A percentile compares a stretch with the other conserved stretches of the same genome.
Conservation (phyloP, 371 early-diverging fungal genomes). For the Mortierella sp. region DNA sequence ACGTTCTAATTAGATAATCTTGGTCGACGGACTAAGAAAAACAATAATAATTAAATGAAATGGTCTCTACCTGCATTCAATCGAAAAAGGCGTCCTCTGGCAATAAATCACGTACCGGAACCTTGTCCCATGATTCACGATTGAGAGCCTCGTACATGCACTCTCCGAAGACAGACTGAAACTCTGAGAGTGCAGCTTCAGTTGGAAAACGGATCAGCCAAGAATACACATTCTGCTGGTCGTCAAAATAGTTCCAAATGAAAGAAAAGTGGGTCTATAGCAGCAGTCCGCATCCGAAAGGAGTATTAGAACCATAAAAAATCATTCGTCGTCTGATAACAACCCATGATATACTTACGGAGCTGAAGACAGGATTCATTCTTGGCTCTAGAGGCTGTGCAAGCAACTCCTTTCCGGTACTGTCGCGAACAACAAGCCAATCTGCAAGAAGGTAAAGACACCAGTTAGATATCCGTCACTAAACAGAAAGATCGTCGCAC, state of each 20-base stretch:
- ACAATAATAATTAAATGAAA: background rate
- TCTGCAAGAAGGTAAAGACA: constrained; percentile 27
- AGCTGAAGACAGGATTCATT: constrained; percentile 82
- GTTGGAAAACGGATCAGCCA: constrained; percentile 72
- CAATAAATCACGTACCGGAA: constrained; percentile 37
- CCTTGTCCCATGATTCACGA: constrained; percentile 56
- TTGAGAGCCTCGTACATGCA: constrained; percentile 76
- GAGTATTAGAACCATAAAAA: too few species aligned
- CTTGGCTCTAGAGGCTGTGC: constrained; percentile 72
- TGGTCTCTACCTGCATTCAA: too few species aligned
- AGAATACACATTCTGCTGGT: constrained; percentile 64
- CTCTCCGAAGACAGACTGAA: constrained; percentile 68
- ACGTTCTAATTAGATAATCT: constrained; percentile 74
- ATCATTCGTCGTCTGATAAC: background rate
- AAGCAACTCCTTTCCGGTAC: constrained; percentile 55
- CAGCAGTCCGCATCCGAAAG: background rate
- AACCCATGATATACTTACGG: constrained; percentile 14
- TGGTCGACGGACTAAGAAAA: constrained; percentile 60
- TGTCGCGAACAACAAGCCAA: constrained; percentile 66
- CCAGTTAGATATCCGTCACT: background rate
- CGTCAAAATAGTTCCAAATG: constrained; percentile 61
- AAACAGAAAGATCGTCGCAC: background rate
- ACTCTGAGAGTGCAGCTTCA: constrained; percentile 52
- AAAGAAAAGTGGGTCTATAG: constrained; percentile 35
- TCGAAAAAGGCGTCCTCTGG: too few species aligned